Evolutionary conservation across 257 asterid species (phyloP), one percentile per base, ranked within the genome.

Genomic region (Leonotis leonurus): DNA sequence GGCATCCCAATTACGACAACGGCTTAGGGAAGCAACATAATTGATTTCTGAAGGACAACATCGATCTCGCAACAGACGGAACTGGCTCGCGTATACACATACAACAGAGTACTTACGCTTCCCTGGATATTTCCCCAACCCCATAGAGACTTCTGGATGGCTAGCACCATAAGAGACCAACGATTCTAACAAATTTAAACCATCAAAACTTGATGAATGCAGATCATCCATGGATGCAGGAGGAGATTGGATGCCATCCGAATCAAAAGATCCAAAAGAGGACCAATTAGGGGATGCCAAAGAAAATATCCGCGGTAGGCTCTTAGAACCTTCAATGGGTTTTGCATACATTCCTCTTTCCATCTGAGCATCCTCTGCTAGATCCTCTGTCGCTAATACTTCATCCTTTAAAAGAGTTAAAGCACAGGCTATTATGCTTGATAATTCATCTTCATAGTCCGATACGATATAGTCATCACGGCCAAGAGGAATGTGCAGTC

Each of bases 401-500:
- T 62, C 67, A 60, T 92, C 92, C 74, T 83, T 84, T 72, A 84
- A 33, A 49, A 84, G 71, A 48, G 95, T 79, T 52, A 92, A 77
- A 59, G 95, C 91, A 80, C 97, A 92, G 55, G 98, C 95, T 68
- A 92, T 86, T 33, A 92, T 84, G 87, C 98, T 92, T 6, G 98
- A 89, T 59, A 81, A 78, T 72, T 92, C 98, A 70, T 86, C 94
- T 74, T 92, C 98, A 61, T 84, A 89, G 65, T 83, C 97, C 1
- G 95, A 80, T 27, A 92, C 85, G 33, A 92, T 80, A 53, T 77
- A 80, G 62, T 81, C 88, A 0, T 80, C 74, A 11, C 51, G 54
- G 39, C 90, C 90, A 21, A 92, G 88, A 60, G 95, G 97, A 63
- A 92, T 81, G 70, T 89, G 95, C 62, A 92, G 74, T 72, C 82